These are phyloP conservation scores for Cornus florida DNA, from an alignment of 148 eudicot genomes.

Conservation along the genomic window DNA sequence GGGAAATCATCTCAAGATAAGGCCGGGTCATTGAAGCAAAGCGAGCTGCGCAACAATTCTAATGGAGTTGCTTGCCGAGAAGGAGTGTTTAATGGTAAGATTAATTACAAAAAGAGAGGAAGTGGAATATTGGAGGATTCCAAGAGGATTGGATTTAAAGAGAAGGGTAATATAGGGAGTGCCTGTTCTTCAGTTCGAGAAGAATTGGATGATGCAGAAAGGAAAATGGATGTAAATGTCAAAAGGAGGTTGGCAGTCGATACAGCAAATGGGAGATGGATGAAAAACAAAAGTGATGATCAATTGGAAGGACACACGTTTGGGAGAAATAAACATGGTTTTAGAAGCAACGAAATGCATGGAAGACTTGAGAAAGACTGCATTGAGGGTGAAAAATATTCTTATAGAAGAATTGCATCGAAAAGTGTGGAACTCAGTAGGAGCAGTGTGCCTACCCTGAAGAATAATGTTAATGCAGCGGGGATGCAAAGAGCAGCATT, in stretches of 20 bases:
- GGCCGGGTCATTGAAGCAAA: background rate
- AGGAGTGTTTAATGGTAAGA: background rate
- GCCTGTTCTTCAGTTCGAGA: constrained; percentile 5
- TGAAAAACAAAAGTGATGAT: constrained; percentile 5
- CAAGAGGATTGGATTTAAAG: constrained; percentile 5
- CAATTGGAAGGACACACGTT: constrained; percentile 11
- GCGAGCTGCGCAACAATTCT: background rate
- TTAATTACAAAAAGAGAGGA: background rate
- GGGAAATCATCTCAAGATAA: background rate
- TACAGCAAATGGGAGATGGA: constrained; percentile 21
- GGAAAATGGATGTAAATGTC: background rate
- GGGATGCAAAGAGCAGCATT: constrained; percentile 55
- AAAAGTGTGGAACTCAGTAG: constrained; percentile 17
- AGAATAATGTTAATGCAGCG: constrained; percentile 26
- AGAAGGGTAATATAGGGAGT: constrained; percentile 5
- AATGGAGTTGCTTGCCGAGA: background rate
- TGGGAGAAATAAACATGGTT: constrained; percentile 14
- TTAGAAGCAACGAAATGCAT: background rate
- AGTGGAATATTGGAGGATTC: constrained; percentile 5
- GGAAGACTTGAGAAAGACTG: background rate
- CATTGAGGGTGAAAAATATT: constrained; percentile 4
- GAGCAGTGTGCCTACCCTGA: constrained; percentile 13
- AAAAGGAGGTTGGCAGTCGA: constrained; percentile 11
- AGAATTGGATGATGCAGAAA: background rate
- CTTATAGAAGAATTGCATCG: constrained; percentile 11